Evolutionary conservation across 192 early-diverging fungal genomes (phyloP).

Genomic region (Entomortierella beljakovae): DNA sequence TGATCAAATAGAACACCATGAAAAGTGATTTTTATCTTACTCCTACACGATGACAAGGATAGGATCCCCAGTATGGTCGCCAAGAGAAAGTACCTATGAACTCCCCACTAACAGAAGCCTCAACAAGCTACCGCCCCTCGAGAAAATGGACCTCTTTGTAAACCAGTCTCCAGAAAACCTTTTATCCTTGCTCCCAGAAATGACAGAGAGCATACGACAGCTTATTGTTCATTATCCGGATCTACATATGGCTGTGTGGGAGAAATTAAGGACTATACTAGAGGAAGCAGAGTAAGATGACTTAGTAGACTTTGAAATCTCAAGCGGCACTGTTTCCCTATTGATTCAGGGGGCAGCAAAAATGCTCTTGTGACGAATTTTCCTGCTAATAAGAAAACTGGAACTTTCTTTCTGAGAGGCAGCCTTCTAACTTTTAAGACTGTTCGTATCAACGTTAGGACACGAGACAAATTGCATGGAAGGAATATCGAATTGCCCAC

Average conservation of each 20-base stretch:
- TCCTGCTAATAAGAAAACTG: no score
- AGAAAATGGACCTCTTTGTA: conserved; percentile 41
- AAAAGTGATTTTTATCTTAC: neutral
- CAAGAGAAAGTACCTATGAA: conserved; percentile 27
- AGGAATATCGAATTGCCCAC: conserved; percentile 46
- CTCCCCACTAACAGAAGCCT: conserved; percentile 17
- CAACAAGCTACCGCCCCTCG: conserved; percentile 37
- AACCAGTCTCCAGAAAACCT: conserved; percentile 39
- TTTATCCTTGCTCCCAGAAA: conserved; percentile 32
- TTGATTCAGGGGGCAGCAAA: no score
- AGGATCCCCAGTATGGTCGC: conserved; percentile 39
- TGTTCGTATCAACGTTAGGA: no score
- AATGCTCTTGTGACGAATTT: no score
- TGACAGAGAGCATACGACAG: conserved; percentile 35
- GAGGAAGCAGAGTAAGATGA: conserved; percentile 46
- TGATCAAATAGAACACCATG: neutral
- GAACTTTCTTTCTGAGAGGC: no score
- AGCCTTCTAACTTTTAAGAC: no score
- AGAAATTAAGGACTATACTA: conserved; percentile 22
- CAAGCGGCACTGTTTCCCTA: no score
- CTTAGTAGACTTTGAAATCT: no score
- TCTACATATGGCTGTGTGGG: conserved; percentile 37
- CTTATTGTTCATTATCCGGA: conserved; percentile 38
- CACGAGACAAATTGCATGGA: conserved; percentile 39
- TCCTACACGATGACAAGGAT: neutral